These are phyloP conservation scores for Thelonectria discophora DNA, from an alignment of 2,329 filamentous ascomycete genomes.

Conservation along the genomic window DNA sequence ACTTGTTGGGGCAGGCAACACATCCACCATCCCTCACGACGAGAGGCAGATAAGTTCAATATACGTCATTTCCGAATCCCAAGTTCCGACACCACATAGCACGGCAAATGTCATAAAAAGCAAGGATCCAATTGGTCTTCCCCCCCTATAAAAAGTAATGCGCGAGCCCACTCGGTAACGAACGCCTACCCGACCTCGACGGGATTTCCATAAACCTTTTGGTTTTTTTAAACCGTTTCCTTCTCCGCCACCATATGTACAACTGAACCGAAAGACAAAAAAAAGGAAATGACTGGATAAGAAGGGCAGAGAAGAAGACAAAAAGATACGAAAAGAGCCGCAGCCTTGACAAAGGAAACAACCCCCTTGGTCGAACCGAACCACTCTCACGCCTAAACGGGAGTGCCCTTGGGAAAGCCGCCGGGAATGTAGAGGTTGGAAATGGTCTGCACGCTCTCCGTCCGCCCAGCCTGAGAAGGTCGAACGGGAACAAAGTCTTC, in stretches of 20 bases:
- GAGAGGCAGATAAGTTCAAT: too few relatives aligned
- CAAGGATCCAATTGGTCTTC: too few relatives aligned
- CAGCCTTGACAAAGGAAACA: too few relatives aligned
- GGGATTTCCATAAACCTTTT: slow-evolving; percentile 11
- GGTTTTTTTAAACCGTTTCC: slow-evolving; percentile 23
- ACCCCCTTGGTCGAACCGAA: too few relatives aligned
- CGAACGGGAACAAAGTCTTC: slow-evolving; percentile 39
- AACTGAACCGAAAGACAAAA: slow-evolving; percentile 25
- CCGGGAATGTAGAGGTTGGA: slow-evolving; percentile 76
- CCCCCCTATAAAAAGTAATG: too few relatives aligned
- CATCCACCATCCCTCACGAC: too few relatives aligned
- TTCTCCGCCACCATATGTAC: slow-evolving; percentile 19
- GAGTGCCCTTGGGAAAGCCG: slow-evolving; percentile 63
- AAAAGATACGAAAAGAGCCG: too few relatives aligned
- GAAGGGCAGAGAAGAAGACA: too few relatives aligned
- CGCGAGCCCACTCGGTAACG: slow-evolving; percentile 21
- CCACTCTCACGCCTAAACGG: slow-evolving; percentile 50
- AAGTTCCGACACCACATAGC: too few relatives aligned
- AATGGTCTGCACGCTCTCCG: slow-evolving; percentile 62
- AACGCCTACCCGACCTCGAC: slow-evolving; percentile 33
- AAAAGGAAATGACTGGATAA: slow-evolving; percentile 16
- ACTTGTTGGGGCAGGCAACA: too few relatives aligned
- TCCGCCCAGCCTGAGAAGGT: slow-evolving; percentile 43
- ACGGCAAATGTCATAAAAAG: too few relatives aligned
- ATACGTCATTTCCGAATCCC: too few relatives aligned